Evolutionary conservation across 257 asterid species (phyloP), one percentile per base, ranked within the genome.

Genomic region (Fraxinus americana): DNA sequence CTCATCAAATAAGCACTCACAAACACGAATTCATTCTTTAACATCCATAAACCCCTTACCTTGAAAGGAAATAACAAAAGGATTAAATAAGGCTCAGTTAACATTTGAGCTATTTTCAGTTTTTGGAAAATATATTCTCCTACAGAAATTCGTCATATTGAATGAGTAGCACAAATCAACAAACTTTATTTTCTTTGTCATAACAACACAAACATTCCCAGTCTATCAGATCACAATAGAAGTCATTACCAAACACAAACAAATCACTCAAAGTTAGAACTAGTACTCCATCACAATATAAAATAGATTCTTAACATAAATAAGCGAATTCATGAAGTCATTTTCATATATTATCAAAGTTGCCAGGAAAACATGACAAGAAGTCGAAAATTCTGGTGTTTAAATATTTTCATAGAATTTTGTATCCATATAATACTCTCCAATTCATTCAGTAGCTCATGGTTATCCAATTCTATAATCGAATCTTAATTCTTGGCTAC

Each of bases 401-500:
- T 17, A 52, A 52, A 17, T 14, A 2, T 52, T 19, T 52, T 16
- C 7, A 16, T 4, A 52, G 63, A 52, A 52, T 17, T 17, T 52
- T 16, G 61, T 43, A 43, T 43, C 52, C 52, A 12, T 12, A 45
- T 50, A 11, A 63, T 74, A 10, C 1, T 50, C 10, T 35, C 34
- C 54, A 43, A 71, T 30, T 73, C 67, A 77, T 65, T 13, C 77
- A 16, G 63, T 9, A 52, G 12, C 71, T 21, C 67, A 12, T 36
- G 67, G 21, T 34, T 27, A 59, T 21, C 17, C 16, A 57, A 21
- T 27, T 17, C 14, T 66, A 16, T 17, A 74, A 10, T 23, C 66
- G 78, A 61, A 70, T 59, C 57, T 23, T 39, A 76, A 70, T 34
- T 7, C 57, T 48, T 54, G 27, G 29, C 45, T 9, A 67, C 63